Percentiles rank a stretch among this genome's conserved stretches.
These are phyloP conservation scores for Wickerhamomyces rabaulensis DNA, from an alignment of 805 yeast species.

Conservation along the genomic window DNA sequence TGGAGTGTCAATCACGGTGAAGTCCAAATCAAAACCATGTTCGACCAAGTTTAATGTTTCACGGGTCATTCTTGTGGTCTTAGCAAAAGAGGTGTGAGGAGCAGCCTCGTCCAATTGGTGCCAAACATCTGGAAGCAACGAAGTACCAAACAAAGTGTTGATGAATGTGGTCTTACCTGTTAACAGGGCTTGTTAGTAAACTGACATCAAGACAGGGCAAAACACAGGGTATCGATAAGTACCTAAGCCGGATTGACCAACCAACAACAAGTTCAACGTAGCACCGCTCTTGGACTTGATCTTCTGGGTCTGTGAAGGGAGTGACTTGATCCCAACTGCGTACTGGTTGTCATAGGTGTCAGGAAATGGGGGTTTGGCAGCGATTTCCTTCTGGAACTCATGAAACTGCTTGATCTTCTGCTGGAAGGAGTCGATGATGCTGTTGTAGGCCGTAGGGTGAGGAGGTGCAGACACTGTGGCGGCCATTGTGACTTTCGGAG, in stretches of 20 bases:
- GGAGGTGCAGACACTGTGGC: neutral
- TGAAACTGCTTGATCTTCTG: neutral
- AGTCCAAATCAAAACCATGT: slow-evolving; percentile 49
- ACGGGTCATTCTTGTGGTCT: slow-evolving; percentile 28
- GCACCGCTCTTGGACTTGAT: slow-evolving; percentile 52
- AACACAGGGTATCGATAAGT: slow-evolving; percentile 18
- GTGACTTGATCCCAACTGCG: slow-evolving; percentile 21
- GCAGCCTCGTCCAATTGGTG: slow-evolving; percentile 35
- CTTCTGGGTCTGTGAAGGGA: slow-evolving; percentile 27
- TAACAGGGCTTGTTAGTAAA: too few species aligned
- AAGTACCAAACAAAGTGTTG: slow-evolving; percentile 68
- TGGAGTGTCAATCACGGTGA: slow-evolving; percentile 68
- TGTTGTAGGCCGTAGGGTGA: neutral
- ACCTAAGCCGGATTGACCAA: slow-evolving; percentile 84
- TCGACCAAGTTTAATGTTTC: slow-evolving; percentile 53
- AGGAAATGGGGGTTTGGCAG: neutral
- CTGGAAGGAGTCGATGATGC: neutral
- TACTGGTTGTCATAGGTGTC: slow-evolving; percentile 5
- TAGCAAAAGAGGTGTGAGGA: slow-evolving; percentile 33
- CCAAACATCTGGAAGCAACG: slow-evolving; percentile 34
- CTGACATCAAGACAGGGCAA: too few species aligned
- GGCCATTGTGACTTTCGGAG: neutral
- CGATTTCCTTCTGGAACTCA: neutral
- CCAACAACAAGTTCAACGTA: slow-evolving; percentile 74
- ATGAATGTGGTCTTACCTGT: slow-evolving; percentile 70